Evolutionary conservation across 331 rosid genomes (phyloP), one percentile per base, ranked within the genome.

Genomic region (Pyracantha coccinea): DNA sequence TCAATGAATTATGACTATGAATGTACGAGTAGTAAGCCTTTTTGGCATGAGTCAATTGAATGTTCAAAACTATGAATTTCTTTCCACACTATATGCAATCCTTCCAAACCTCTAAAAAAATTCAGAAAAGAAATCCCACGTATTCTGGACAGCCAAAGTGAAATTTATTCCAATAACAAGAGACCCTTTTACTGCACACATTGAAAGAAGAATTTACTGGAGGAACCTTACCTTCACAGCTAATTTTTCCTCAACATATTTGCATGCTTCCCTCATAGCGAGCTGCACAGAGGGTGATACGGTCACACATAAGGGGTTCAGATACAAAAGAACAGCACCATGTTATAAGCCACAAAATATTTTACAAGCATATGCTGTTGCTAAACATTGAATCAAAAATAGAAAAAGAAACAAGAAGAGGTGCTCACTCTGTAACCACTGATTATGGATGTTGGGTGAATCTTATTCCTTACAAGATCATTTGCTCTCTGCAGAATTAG

Each of bases 261-360:
- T 95, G 88, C 98, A 92, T 28, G 97, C 98, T 75, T 95, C 99
- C 79, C 99, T 85, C 97, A 92, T 92, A n/a, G 99, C 99, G 78
- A 95, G 99, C 98, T 95, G 79, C 68, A 67, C 71, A 76, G 55
- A 75, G 66, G 15, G 68, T 80, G 24, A 80, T 8, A 72, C 1
- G 72, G 15, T 80, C 17, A 72, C 45, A 58, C 35, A 65, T 21
- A 32, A 14, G 4, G 57, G 1, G 19, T 24, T 10, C 71, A 50
- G 28, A 19, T 11, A 66, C 38, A 61, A 60, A 11, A 17, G 19
- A 67, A 20, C 15, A 47, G 15, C 62, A 68, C 60, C 38, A 65
- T 54, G 44, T 20, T 57, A 41, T 7, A 63, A 2, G 33, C 29
- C 20, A 78, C 20, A 66, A 65, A 25, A 59, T 4, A 71, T 29